Base-by-base conservation (phyloP, 2,329 filamentous ascomycete species). In the Epichloe baconii region DNA sequence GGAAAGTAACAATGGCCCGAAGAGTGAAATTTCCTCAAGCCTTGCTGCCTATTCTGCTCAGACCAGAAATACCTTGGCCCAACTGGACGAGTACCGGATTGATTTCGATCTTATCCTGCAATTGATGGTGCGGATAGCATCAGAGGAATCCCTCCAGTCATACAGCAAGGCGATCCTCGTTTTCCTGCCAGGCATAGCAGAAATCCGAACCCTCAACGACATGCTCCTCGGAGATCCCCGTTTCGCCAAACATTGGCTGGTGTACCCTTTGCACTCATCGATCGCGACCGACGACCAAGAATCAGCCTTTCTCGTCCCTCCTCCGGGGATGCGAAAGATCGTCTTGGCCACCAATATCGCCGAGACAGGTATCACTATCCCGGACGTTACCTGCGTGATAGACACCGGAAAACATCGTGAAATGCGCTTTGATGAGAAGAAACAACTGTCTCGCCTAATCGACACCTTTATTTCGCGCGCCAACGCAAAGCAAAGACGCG, bases 201-300 rank as follows among this genome's bases (percentile, higher is more conserved):
- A 98, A 61, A 96, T 96, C 58, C 79, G 89, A 50, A 83, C 85
- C 19, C 71, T 98, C 44, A 93, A 96, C 64, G 89, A 95, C 61
- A 80, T 93, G 66, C 74, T 98, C 3, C 69, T 85, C 4, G 83
- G 87, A 0, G 84, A 95, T 59, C 81, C 83, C 1, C 76, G 77
- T 3, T 96, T 97, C 65, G 73, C 79, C 36, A 75, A 77, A 38
- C 77, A 82, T 51, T 98, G 91, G 90, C 77, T 88, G 50, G 75
- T 98, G 1, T 90, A 95, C 64, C 86, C 89, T 12, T 75, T 98
- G 37, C 93, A 98, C 64, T 97, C 93, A 0, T 88, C 86, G 0
- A 96, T 98, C 58, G 89, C 91, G 11, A 96, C 86, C 45, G 91
- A 97, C 61, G 93, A 98, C 54, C 93, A 98, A 64, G 91, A 98